Conservation (phyloP, 2,329 filamentous ascomycete genomes). For the Colletotrichum cuscutae region DNA sequence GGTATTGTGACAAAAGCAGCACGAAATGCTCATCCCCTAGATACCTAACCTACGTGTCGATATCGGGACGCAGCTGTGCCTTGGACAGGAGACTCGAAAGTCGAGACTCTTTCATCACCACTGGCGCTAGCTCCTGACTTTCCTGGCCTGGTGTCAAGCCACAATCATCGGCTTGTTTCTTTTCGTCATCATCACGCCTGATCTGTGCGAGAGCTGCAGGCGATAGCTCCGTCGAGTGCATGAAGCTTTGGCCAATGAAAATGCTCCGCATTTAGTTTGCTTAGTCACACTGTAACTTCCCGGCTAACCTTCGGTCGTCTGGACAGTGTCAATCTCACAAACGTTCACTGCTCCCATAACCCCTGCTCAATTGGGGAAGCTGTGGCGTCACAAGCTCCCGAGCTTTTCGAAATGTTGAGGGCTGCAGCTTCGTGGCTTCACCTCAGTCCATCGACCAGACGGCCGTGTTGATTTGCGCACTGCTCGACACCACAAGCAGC, state of each 20-base stretch:
- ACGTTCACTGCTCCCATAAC: background rate
- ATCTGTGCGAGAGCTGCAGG: conserved; percentile 26
- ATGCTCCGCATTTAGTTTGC: background rate
- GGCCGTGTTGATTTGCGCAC: conserved; percentile 16
- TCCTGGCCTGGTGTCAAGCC: conserved; percentile 24
- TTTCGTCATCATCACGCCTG: conserved; percentile 29
- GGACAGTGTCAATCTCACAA: background rate
- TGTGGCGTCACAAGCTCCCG: conserved; percentile 35
- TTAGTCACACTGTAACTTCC: background rate
- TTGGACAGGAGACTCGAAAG: background rate
- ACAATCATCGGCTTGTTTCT: conserved; percentile 13
- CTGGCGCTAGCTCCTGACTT: conserved; percentile 31
- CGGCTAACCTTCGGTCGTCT: accelerated
- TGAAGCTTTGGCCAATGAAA: conserved; percentile 24
- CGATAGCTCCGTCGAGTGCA: background rate
- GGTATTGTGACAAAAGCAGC: background rate
- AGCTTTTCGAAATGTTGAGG: conserved; percentile 36
- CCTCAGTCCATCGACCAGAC: conserved; percentile 6
- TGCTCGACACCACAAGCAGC: conserved; percentile 33
- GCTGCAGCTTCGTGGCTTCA: conserved; percentile 29
- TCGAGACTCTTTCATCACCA: conserved; percentile 26
- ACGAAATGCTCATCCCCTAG: background rate
- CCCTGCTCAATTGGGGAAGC: conserved; percentile 31
- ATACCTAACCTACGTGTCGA: background rate
- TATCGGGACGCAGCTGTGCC: background rate